A percentile compares a stretch with the other conserved stretches of the same genome.
phyloP scores from a whole-genome alignment of 2,329 filamentous ascomycete species.

The Penicillium sp. region DNA sequence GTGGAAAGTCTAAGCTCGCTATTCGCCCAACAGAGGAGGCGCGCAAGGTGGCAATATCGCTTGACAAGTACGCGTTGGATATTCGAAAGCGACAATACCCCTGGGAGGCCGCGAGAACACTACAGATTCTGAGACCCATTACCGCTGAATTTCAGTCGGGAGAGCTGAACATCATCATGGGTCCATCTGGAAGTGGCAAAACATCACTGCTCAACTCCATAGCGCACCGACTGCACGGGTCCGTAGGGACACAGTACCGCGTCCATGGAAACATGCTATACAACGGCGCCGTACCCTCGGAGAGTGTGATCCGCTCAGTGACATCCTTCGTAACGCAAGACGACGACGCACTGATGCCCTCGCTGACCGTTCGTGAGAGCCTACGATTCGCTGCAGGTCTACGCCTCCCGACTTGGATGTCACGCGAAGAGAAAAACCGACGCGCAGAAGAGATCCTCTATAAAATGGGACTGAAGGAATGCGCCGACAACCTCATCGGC shows the following conservation, averaged over 20 bases:
- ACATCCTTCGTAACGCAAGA: slow-evolving; percentile 72
- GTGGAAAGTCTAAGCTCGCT: slow-evolving; percentile 62
- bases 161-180: slow-evolving; percentile 68
- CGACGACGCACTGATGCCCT: slow-evolving; percentile 65
- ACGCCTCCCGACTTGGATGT: slow-evolving; percentile 62
- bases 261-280: slow-evolving; percentile 57
- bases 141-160: slow-evolving; percentile 60
- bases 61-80: slow-evolving; percentile 56
- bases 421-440: slow-evolving; percentile 55
- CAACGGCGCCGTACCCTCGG: slow-evolving; percentile 60
- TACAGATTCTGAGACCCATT: slow-evolving; percentile 57
- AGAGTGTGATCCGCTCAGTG: slow-evolving; percentile 60
- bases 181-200: slow-evolving; percentile 68
- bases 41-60: slow-evolving; percentile 55
- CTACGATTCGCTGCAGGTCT: slow-evolving; percentile 62
- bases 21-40: slow-evolving; percentile 47
- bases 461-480: slow-evolving; percentile 70
- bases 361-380: slow-evolving; percentile 66
- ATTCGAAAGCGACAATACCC: slow-evolving; percentile 53
- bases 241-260: slow-evolving; percentile 54
- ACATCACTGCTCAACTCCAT: slow-evolving; percentile 66
- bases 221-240: slow-evolving; percentile 57
- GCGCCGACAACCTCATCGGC: slow-evolving; percentile 65
- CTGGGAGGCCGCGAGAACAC: slow-evolving; percentile 36
- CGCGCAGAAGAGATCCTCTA: slow-evolving; percentile 63